Conservation (phyloP, 176 grass and related monocot genomes). For the Triticum monococcum region DNA sequence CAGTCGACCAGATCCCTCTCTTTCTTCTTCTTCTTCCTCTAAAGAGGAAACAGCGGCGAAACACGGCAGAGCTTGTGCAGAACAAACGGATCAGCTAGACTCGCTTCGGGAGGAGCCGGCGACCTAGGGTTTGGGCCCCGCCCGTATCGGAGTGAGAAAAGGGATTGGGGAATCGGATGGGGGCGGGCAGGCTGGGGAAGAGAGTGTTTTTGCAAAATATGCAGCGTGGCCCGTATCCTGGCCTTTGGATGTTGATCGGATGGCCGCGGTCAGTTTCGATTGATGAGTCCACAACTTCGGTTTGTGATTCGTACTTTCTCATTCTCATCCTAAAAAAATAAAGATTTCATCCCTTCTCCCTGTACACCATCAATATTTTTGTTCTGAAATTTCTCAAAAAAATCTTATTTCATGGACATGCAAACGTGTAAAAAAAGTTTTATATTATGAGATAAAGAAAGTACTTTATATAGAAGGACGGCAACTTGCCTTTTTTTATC, state of each 20-base stretch:
- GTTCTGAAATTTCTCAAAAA: too few relatives aligned
- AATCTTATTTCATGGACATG: too few relatives aligned
- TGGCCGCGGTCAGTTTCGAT: not conserved
- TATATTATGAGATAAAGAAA: too few relatives aligned
- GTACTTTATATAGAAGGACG: too few relatives aligned
- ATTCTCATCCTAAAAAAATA: too few relatives aligned
- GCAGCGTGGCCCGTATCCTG: not conserved
- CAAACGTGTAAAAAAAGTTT: too few relatives aligned
- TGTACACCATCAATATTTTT: too few relatives aligned
- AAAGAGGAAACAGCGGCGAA: not conserved
- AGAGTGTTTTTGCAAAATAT: slow-evolving; percentile 19
- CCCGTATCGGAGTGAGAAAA: not conserved
- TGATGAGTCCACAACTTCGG: not conserved
- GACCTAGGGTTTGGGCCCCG: slow-evolving; percentile 20
- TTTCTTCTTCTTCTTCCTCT: not conserved
- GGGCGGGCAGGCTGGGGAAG: not conserved
- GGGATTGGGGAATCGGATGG: not conserved
- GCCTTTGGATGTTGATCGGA: not conserved
- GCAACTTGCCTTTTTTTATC: too few relatives aligned
- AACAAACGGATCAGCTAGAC: not conserved
- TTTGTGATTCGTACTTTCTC: not conserved
- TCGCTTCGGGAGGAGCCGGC: slow-evolving; percentile 2
- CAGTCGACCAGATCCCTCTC: not conserved
- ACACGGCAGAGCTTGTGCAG: not conserved
- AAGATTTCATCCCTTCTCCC: too few relatives aligned